Conservation (phyloP, 352 stramenopile genomes). For the Aphanomyces astaci region DNA sequence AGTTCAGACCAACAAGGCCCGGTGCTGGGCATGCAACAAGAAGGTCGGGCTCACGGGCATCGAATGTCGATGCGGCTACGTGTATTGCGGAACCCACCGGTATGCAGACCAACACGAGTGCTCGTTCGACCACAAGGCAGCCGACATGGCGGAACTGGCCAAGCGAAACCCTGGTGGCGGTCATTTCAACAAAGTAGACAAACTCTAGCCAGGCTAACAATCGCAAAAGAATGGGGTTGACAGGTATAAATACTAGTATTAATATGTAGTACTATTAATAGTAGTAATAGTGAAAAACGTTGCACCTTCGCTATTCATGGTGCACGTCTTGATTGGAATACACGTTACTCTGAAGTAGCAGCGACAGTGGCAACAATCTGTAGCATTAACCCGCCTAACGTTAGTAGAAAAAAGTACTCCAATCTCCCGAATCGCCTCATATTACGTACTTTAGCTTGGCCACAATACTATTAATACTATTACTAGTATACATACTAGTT, state of each 20-base stretch:
- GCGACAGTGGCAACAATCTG: too few species aligned
- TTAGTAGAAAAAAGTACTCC: too few species aligned
- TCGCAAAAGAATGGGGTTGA: too few species aligned
- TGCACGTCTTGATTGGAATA: not conserved
- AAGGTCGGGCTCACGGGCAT: slow-evolving; percentile 84
- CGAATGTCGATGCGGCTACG: slow-evolving; percentile 80
- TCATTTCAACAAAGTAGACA: slow-evolving; percentile 79
- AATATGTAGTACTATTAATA: too few species aligned
- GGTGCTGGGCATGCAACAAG: slow-evolving; percentile 87
- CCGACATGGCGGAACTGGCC: slow-evolving; percentile 63
- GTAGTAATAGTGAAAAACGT: too few species aligned
- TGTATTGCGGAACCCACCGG: slow-evolving; percentile 80
- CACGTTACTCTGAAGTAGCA: not conserved
- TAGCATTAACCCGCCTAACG: too few species aligned
- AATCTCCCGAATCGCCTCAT: too few species aligned
- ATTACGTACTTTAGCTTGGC: too few species aligned
- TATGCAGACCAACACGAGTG: slow-evolving; percentile 82
- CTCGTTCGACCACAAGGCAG: slow-evolving; percentile 76
- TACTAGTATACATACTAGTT: too few species aligned
- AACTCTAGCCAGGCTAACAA: slow-evolving; percentile 53
- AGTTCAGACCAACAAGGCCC: slow-evolving; percentile 85
- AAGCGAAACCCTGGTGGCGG: slow-evolving; percentile 69
- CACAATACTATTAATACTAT: too few species aligned
- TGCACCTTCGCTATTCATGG: too few species aligned
- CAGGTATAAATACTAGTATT: too few species aligned